Evolutionary conservation across 305 asterid species (phyloP).

Genomic region (Nicotiana rustica): DNA sequence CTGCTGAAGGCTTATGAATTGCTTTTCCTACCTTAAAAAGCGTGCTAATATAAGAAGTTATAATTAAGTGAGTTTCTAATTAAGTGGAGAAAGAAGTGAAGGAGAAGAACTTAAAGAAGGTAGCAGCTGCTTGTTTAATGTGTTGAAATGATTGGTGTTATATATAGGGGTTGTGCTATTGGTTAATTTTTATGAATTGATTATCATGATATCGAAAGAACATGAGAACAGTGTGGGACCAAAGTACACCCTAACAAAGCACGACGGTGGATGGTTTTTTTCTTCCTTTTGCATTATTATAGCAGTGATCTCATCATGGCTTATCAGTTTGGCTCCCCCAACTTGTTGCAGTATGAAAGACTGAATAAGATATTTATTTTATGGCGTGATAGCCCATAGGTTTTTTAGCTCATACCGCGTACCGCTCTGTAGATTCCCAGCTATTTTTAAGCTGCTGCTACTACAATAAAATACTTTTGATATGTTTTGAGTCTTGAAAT

Average conservation of each 20-base stretch:
- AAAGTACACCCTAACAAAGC: conserved; percentile 30
- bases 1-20: not conserved
- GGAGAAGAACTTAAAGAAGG: not conserved
- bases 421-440: not conserved
- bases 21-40: too few species aligned
- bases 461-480: not conserved
- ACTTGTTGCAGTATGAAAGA: conserved; percentile 8
- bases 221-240: conserved; percentile 34
- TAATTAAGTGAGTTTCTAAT: not conserved
- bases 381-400: conserved; percentile 17
- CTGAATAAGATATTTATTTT: not conserved
- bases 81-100: not conserved
- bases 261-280: conserved; percentile 29
- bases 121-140: not conserved
- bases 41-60: not conserved
- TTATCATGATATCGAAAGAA: not conserved
- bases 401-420: conserved; percentile 16
- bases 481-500: not conserved
- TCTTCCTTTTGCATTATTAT: not conserved
- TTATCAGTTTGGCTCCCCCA: conserved; percentile 30
- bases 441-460: not conserved
- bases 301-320: conserved; percentile 3
- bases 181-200: not conserved
- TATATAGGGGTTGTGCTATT: conserved; percentile 5
- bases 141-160: not conserved